These are phyloP conservation scores for Dendrocalamus latiflorus DNA, from an alignment of 202 grass and related monocot genomes.

Conservation along the genomic window DNA sequence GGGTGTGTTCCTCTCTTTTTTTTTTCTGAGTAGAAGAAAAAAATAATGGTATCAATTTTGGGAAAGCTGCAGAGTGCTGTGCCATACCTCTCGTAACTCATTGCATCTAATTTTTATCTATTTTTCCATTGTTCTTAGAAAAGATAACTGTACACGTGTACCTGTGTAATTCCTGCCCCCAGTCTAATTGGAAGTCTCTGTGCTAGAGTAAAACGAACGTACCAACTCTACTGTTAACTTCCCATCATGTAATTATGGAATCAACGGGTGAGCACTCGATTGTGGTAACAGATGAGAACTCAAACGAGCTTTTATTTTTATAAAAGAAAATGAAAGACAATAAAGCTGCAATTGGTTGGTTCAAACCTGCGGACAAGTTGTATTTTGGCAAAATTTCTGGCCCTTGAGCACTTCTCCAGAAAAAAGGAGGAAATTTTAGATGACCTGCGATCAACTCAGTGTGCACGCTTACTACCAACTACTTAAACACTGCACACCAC, in stretches of 20 bases:
- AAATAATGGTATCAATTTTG: neutral
- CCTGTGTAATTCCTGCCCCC: neutral
- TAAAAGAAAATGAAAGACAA: neutral
- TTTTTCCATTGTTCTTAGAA: neutral
- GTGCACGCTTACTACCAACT: no score
- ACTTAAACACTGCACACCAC: neutral
- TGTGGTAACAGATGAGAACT: neutral
- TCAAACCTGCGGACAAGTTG: neutral
- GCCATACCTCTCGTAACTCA: neutral
- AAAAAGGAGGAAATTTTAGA: neutral
- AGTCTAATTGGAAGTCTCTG: neutral
- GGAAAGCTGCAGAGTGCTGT: neutral
- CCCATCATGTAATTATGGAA: neutral
- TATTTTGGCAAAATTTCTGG: neutral
- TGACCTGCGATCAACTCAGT: neutral
- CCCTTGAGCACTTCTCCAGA: neutral
- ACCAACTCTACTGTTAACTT: neutral
- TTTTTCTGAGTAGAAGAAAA: neutral
- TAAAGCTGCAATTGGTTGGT: neutral
- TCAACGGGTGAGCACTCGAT: neutral
- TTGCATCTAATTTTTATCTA: neutral
- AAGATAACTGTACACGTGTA: neutral
- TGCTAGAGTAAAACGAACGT: slow-evolving; percentile 3
- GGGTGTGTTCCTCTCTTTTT: neutral
- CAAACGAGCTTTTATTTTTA: neutral